A percentile compares a stretch with the other conserved stretches of the same genome.
These are phyloP conservation scores for Vigna unguiculata DNA, from an alignment of 306 rosid genomes.

Conservation along the genomic window DNA sequence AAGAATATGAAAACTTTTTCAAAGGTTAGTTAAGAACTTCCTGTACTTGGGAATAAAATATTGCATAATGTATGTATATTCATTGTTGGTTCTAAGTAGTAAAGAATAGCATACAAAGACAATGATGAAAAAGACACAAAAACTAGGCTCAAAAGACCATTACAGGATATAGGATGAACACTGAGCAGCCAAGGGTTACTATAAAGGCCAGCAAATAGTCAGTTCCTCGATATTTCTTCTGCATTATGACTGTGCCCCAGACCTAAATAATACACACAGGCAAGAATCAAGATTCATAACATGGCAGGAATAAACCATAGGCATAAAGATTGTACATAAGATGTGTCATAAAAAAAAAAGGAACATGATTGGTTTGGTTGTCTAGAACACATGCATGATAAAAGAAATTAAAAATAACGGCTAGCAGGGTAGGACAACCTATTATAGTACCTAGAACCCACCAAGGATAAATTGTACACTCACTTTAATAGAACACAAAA, in stretches of 20 bases:
- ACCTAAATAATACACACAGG: slow-evolving; percentile 18
- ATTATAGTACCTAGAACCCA: background rate
- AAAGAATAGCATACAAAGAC: background rate
- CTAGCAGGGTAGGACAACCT: background rate
- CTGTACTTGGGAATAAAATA: background rate
- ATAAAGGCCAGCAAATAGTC: slow-evolving; percentile 28
- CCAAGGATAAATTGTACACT: background rate
- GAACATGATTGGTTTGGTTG: slow-evolving; percentile 7
- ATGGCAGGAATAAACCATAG: slow-evolving; percentile 14
- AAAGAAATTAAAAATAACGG: background rate
- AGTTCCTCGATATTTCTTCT: slow-evolving; percentile 28
- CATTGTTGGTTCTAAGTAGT: slow-evolving; percentile 11
- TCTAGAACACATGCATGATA: background rate
- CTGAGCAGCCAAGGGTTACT: slow-evolving; percentile 36
- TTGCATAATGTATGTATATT: slow-evolving; percentile 1
- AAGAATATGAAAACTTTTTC: background rate
- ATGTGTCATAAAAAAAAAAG: slow-evolving; percentile 35
- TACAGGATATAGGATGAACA: slow-evolving; percentile 35
- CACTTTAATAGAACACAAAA: slow-evolving; percentile 1
- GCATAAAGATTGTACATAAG: background rate
- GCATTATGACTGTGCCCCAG: slow-evolving; percentile 36
- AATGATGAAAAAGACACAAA: background rate
- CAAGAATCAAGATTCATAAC: slow-evolving; percentile 15
- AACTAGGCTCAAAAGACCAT: slow-evolving; percentile 19
- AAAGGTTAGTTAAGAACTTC: slow-evolving; percentile 18